A percentile compares a stretch with the other conserved stretches of the same genome.
These are phyloP conservation scores for Claviceps cyperi DNA, from an alignment of 2,329 filamentous ascomycete genomes.

Conservation along the genomic window DNA sequence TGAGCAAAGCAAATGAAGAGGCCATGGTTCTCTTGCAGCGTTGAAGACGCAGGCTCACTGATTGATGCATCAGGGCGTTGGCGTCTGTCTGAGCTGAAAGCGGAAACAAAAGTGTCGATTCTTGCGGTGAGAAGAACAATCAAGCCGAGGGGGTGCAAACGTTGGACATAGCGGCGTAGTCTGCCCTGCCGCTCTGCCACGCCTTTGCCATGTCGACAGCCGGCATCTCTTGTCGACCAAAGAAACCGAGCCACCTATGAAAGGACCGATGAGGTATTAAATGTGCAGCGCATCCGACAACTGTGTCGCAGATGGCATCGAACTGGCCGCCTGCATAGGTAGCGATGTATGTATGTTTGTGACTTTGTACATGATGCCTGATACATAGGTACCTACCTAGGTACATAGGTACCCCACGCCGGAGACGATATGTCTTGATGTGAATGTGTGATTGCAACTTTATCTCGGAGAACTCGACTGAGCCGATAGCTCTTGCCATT, in stretches of 20 bases:
- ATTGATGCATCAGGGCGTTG: not conserved
- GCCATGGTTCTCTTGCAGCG: not conserved
- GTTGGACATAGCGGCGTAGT: not conserved
- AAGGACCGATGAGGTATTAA: not conserved
- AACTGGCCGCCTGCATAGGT: not conserved
- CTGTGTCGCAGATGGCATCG: not conserved
- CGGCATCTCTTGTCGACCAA: not conserved
- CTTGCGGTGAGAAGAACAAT: not conserved
- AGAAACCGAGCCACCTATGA: not conserved
- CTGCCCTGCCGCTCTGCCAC: not conserved
- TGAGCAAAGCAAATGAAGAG: not conserved
- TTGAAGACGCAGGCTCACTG: not conserved
- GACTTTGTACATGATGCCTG: not conserved
- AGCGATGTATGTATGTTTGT: no score
- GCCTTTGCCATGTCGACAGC: not conserved
- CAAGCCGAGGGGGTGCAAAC: not conserved
- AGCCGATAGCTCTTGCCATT: not conserved
- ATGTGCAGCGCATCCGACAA: not conserved
- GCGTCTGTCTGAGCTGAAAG: not conserved
- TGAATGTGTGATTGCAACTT: not conserved
- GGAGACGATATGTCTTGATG: not conserved
- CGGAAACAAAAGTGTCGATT: constrained; percentile 1
- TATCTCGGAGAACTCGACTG: not conserved
- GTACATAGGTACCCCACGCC: no score
- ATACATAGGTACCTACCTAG: no score